Evolutionary conservation across 495 filamentous ascomycete genomes (phyloP), one percentile per base, ranked within the genome.

Genomic region (Gamarada debralockiae): DNA sequence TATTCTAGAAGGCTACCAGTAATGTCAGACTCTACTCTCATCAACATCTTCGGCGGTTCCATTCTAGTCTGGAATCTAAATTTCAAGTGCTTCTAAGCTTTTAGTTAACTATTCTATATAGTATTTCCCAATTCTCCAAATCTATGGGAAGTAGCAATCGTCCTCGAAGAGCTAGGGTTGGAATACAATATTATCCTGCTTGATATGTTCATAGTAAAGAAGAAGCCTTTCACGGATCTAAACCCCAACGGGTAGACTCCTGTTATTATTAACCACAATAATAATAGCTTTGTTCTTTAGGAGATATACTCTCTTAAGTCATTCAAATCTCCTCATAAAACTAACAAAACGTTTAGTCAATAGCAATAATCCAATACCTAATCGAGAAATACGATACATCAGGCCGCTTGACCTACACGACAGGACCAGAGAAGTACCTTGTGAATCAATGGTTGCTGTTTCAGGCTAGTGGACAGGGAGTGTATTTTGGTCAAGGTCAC

Each of bases 331-430:
- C 17, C 14, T 22, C 18, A 9, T 22, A 44, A 44, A 42, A 60
- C 18, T 44, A 7, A 18, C 15, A 21, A 22, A 5, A 25, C 7
- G 15, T 12, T 4, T 25, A 48, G 61, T 84, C 81, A 3, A 84
- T 83, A 44, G 85, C 87, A n/a, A 87, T 88, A 63, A 55, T 88
- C 56, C 70, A 82, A 50, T 90, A 90, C 62, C 70, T 90, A n/a
- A 61, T 87, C 38, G 84, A 87, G 20, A 75, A 70, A 15, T 90
- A 90, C 68, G 85, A 89, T 68, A 80, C 66, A 47, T 61, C 77
- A 10, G 65, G 78, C 50, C 80, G 72, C 49, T 59, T 89, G 51
- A 80, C 73, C 50, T 83, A 79, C 50, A 57, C 65, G 3, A 60
- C 60, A 2, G 34, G 17, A 2, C 12, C 52, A 14, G 56, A 65